These are phyloP conservation scores for Cerioporus squamosus DNA, from an alignment of 1,284 basidiomycete genomes.

Conservation along the genomic window DNA sequence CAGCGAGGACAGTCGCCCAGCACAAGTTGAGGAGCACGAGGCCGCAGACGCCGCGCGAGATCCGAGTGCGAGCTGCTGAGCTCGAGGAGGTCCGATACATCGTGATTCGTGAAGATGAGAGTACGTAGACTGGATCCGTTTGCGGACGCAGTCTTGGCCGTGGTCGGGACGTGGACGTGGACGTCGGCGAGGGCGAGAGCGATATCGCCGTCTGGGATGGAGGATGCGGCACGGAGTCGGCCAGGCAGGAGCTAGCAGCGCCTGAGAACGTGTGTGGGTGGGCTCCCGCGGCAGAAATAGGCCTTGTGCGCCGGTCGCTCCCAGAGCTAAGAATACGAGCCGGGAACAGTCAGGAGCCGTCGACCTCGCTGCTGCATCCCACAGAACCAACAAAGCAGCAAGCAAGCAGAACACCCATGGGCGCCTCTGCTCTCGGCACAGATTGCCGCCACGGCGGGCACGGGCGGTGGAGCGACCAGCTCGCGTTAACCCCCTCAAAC, in stretches of 20 bases:
- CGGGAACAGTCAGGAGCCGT: background rate
- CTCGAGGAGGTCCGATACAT: too few species aligned
- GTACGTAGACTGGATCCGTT: too few species aligned
- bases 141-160: too few species aligned
- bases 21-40: background rate
- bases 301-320: background rate
- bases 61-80: too few species aligned
- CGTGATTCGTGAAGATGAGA: too few species aligned
- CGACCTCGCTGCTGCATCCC: too few species aligned
- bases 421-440: background rate
- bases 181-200: background rate
- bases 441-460: background rate
- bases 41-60: too few species aligned
- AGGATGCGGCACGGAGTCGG: constrained; percentile 9
- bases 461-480: background rate
- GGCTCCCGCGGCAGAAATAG: background rate
- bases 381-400: background rate
- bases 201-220: background rate
- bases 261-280: background rate
- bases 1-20: background rate
- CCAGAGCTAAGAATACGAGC: constrained; percentile 2
- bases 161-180: constrained; percentile 38
- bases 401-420: background rate
- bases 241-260: background rate
- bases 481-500: background rate